Conservation (phyloP, 2,329 filamentous ascomycete species). For the Colletotrichum higginsianum region DNA sequence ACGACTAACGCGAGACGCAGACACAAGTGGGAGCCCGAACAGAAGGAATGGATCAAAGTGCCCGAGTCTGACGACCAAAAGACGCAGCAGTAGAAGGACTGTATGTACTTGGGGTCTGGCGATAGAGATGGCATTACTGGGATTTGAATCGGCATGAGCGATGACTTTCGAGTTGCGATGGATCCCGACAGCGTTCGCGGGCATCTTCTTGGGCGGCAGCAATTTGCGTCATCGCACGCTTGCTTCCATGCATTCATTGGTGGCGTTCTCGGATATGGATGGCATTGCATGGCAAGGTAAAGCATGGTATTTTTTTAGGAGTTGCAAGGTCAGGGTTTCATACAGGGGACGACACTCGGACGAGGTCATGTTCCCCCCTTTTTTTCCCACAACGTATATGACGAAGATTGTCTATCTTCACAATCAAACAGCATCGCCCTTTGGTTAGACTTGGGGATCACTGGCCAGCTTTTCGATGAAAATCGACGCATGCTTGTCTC, state of each 20-base stretch:
- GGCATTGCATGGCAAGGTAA: constrained; percentile 15
- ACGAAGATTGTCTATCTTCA: constrained; percentile 24
- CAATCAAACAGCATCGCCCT: constrained; percentile 3
- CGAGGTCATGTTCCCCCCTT: not conserved
- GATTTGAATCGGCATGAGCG: constrained; percentile 7
- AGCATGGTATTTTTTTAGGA: constrained; percentile 4
- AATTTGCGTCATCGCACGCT: constrained; percentile 28
- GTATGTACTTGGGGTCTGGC: not conserved
- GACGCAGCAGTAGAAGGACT: not conserved
- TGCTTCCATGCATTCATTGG: constrained; percentile 18
- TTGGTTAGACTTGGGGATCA: constrained; percentile 1
- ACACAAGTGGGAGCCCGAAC: constrained; percentile 71
- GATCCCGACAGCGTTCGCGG: constrained; percentile 5
- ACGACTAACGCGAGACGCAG: constrained; percentile 54
- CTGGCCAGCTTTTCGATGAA: not conserved
- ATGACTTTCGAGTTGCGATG: not conserved
- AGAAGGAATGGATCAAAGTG: constrained; percentile 72
- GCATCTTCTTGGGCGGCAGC: constrained; percentile 8
- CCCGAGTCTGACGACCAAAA: constrained; percentile 18
- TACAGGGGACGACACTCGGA: constrained; percentile 18
- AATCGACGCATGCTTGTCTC: not conserved
- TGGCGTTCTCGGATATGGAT: constrained; percentile 32
- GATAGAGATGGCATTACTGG: not conserved
- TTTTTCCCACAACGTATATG: constrained; percentile 12
- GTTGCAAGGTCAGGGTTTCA: constrained; percentile 25